Percentiles rank a stretch among this genome's conserved stretches.
Conservation (phyloP, 257 asterid species). For the Verbena officinalis region DNA sequence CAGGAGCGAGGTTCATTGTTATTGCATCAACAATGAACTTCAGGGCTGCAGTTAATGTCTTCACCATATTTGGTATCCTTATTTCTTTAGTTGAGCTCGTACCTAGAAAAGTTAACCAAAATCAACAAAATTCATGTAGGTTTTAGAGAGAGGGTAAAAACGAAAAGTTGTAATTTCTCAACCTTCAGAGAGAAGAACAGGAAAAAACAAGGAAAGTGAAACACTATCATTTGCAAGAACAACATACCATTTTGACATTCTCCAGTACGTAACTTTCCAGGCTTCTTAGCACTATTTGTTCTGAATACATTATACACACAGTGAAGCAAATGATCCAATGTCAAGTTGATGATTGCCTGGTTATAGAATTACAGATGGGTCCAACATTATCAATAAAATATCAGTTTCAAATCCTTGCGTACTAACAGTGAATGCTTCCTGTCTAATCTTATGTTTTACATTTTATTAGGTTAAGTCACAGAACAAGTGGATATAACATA, state of each 20-base stretch:
- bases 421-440: constrained; percentile 5
- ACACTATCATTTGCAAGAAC: constrained; percentile 11
- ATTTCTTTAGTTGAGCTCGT: constrained; percentile 29
- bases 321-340: constrained; percentile 61
- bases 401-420: constrained; percentile 28
- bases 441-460: no score
- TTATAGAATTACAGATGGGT: constrained; percentile 24
- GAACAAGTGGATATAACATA: constrained; percentile 7
- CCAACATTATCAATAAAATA: constrained; percentile 28
- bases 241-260: constrained; percentile 20
- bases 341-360: constrained; percentile 52
- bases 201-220: constrained; percentile 1
- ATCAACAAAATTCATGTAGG: constrained; percentile 2
- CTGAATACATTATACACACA: constrained; percentile 54
- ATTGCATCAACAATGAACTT: constrained; percentile 78
- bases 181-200: constrained; percentile 2
- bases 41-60: constrained; percentile 67
- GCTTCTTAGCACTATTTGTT: constrained; percentile 32
- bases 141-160: background rate
- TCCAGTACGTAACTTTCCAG: constrained; percentile 28
- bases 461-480: constrained; percentile 1
- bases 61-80: constrained; percentile 45
- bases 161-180: background rate
- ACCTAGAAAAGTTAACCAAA: constrained; percentile 38
- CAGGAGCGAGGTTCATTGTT: constrained; percentile 46